Base-by-base conservation (phyloP, 192 early-diverging fungal genomes). In the Coemansia umbellata region DNA sequence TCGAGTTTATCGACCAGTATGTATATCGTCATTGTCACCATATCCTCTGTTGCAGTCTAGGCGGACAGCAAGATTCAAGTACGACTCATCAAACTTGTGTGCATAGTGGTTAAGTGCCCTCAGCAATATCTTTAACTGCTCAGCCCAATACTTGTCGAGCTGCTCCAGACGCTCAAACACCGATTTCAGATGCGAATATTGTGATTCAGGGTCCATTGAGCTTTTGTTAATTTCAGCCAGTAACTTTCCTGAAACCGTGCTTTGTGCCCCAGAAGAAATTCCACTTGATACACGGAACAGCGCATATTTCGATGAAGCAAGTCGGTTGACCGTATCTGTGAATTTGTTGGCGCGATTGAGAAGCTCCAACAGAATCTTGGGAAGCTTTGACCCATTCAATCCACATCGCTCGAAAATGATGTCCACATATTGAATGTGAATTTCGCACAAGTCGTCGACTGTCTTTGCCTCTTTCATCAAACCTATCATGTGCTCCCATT, bases 321-420 rank as follows among this genome's bases (percentile, higher is more conserved):
- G 31, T 40, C 30, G 40, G 53, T 58, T 57, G 17, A 58, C 44
- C 33, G 40, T 33, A 3, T 31, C 28, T 9, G 53, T 52, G 50
- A 75, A 76, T 39, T 60, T 61, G 40, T 63, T 57, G 45, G 64
- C 53, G 26, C 67, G 59, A 35, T 53, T 55, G 43, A 72, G 63
- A 35, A 80, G 41, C 42, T 69, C 65, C 31, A 60, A 31, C 40
- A 60, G 36, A 31, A 91, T 88, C 78, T 89, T 81, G 51, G 96
- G 75, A 26, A 97, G 75, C 48, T 89, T 91, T 11, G 80, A 66
- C 36, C 89, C 87, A 8, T 87, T 92, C 19, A 97, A 58, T 80
- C 95, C 90, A 56, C 89, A 94, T 61, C 96, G 88, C 62, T 90
- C 92, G 30, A 97, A 80, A 45, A 90, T 94, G 5, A 82, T 79